Percentiles rank a stretch among this genome's conserved stretches.
Conservation (phyloP, 1,139 yeast species). For the Williopsis jadinii region DNA sequence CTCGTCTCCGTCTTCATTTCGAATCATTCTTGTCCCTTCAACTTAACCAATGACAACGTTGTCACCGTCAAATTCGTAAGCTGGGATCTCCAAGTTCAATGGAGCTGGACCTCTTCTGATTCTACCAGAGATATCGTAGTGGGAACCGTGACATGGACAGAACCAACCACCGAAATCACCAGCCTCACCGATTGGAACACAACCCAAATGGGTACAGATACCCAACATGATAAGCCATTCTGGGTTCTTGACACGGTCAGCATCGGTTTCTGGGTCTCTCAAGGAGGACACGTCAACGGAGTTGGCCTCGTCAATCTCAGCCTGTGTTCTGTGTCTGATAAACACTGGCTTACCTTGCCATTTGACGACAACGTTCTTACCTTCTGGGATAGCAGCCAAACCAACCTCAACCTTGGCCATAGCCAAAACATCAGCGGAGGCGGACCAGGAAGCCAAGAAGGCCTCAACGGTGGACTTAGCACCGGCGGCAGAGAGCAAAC, state of each 20-base stretch:
- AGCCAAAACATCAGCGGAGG: constrained; percentile 98
- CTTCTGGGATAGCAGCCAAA: constrained; percentile 90
- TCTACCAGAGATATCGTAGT: constrained; percentile 99
- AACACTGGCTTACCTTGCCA: constrained; percentile 99
- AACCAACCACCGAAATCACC: constrained; percentile 99
- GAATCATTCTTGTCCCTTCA: no score
- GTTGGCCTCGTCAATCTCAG: constrained; percentile 94
- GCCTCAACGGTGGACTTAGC: constrained; percentile 98
- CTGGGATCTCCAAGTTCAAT: constrained; percentile 93
- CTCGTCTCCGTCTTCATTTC: background rate
- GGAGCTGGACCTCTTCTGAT: constrained; percentile 99
- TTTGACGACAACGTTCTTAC: constrained; percentile 95
- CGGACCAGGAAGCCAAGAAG: constrained; percentile 89
- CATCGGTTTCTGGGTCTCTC: constrained; percentile 92
- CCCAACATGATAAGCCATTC: constrained; percentile 99
- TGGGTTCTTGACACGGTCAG: constrained; percentile 93
- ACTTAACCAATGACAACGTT: constrained; percentile 73
- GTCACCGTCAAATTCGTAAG: constrained; percentile 78
- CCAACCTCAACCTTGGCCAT: constrained; percentile 99
- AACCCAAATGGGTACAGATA: constrained; percentile 99
- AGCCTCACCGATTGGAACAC: constrained; percentile 99
- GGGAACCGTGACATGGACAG: constrained; percentile 99
- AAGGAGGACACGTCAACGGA: constrained; percentile 61
- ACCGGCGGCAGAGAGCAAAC: constrained; percentile 90
- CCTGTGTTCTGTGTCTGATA: constrained; percentile 96